Evolutionary conservation across 805 yeast genomes (phyloP), one percentile per base, ranked within the genome.

Genomic region (Blastobotrys muscicola): DNA sequence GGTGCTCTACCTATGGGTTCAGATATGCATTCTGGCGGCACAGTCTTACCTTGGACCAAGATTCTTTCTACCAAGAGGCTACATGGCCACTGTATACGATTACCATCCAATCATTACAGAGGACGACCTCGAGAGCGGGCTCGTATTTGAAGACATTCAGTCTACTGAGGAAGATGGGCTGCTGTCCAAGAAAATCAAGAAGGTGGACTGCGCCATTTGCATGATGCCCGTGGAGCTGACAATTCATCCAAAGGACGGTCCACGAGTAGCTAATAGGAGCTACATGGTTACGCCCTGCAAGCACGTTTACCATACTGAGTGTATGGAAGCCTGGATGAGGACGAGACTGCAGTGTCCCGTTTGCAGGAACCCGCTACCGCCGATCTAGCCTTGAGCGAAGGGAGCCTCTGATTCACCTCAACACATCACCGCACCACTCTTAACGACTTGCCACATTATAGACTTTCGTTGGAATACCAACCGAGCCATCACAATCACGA

Each of bases 271-370:
- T 3, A 46, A 68, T 11, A 54, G 62, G 23, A 48, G 51, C 34
- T 63, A 63, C 45, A 62, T 63, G 67, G 76, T 86, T 2, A 85
- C 97, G 0, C 97, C 97, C 1, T 89, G 97, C 61, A 71, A 78
- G 35, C 97, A 89, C 60, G 77, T 86, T 8, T 90, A 87, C 73
- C 97, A 89, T 58, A 74, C 85, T 1, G 79, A 75, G n/a, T 89
- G 97, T 64, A 66, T 90, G 50, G 94, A 85, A 57, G 77, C 74
- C 49, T 90, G 97, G 97, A 86, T 90, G 96, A 76, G 80, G 59
- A 83, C 85, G 59, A 85, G 87, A 55, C 64, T 90, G 41, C 95
- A 87, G 56, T 90, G 97, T 64, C 97, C 97, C 0, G 89, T 87
- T 5, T 90, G 97, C 63, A 73, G 97, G 55, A 76, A 77, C 44